These are phyloP conservation scores for Candida succiphila DNA, from an alignment of 805 yeast species.

Conservation along the genomic window DNA sequence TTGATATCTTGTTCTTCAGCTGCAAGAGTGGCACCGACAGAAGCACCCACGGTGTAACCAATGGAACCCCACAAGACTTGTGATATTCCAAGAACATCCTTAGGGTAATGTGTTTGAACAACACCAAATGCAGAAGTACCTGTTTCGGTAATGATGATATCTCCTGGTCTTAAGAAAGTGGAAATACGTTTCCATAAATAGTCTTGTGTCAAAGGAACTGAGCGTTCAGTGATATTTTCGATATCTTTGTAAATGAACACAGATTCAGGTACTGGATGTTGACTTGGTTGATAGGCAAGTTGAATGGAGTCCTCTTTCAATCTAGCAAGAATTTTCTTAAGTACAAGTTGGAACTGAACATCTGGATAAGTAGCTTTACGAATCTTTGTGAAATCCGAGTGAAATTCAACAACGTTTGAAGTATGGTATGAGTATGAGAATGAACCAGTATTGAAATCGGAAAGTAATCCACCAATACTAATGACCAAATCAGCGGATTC, in stretches of 20 bases:
- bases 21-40: slow-evolving; percentile 60
- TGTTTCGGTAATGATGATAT: slow-evolving; percentile 59
- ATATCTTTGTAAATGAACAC: slow-evolving; percentile 26
- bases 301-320: slow-evolving; percentile 20
- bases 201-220: slow-evolving; percentile 44
- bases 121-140: slow-evolving; percentile 74
- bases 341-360: slow-evolving; percentile 55
- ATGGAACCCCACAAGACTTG: slow-evolving; percentile 74
- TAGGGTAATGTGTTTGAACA: slow-evolving; percentile 55
- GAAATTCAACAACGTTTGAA: slow-evolving; percentile 68
- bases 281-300: slow-evolving; percentile 29
- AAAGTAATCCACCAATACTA: slow-evolving; percentile 73
- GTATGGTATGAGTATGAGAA: slow-evolving; percentile 70
- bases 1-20: slow-evolving; percentile 51
- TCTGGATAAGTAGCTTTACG: slow-evolving; percentile 63
- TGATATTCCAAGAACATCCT: slow-evolving; percentile 52
- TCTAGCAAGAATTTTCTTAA: slow-evolving; percentile 32
- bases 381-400: slow-evolving; percentile 65
- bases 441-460: slow-evolving; percentile 88
- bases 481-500: slow-evolving; percentile 67
- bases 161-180: slow-evolving; percentile 56
- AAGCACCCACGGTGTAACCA: slow-evolving; percentile 62
- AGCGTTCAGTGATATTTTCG: slow-evolving; percentile 34
- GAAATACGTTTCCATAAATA: slow-evolving; percentile 62
- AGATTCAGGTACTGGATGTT: slow-evolving; percentile 44